phyloP scores from a whole-genome alignment of 176 grass and related monocot genomes.

The Otatea glauca region DNA sequence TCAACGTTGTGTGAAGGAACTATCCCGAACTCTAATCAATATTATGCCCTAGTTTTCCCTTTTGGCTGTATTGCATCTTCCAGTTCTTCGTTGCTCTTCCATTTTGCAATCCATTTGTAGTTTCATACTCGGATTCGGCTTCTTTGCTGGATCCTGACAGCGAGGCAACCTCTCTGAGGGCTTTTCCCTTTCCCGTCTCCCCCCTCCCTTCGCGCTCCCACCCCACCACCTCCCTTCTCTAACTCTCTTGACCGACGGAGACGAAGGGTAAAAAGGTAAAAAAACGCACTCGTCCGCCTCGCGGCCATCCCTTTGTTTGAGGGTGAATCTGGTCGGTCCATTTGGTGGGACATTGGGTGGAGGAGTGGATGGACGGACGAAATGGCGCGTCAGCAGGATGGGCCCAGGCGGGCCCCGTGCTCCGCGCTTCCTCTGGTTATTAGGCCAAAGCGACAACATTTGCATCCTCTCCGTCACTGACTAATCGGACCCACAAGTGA shows the following conservation, averaged over 20 bases:
- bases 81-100: too few species aligned
- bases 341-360: too few species aligned
- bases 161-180: slow-evolving; percentile 24
- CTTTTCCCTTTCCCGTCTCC: not conserved
- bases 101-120: too few species aligned
- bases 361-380: not conserved
- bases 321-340: not conserved
- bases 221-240: too few species aligned
- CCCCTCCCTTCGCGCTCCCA: too few species aligned
- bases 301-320: not conserved
- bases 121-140: too few species aligned
- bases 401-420: slow-evolving; percentile 18
- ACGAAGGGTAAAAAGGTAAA: not conserved
- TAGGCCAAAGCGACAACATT: not conserved
- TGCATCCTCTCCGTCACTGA: not conserved
- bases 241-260: too few species aligned
- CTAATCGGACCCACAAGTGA: fast-evolving
- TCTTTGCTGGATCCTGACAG: too few species aligned
- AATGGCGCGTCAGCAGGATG: not conserved
- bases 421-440: slow-evolving; percentile 21
- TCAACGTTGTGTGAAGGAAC: too few species aligned
- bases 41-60: too few species aligned
- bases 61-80: too few species aligned
- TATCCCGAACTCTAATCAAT: too few species aligned
- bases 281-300: not conserved